These are phyloP conservation scores for Amanita exitialis DNA, from an alignment of 768 basidiomycete genomes.

Conservation along the genomic window DNA sequence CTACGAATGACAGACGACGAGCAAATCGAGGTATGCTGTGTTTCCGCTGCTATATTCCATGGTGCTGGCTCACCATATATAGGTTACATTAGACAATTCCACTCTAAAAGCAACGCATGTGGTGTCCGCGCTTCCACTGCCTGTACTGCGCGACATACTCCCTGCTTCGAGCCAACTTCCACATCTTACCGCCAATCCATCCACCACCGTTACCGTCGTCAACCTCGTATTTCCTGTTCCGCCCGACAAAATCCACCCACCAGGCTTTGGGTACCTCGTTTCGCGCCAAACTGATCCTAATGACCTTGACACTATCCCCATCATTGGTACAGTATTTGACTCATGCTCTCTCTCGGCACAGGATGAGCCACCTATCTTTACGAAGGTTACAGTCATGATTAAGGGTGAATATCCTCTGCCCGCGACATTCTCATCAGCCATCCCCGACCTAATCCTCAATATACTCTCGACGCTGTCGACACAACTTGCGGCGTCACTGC, in stretches of 20 bases:
- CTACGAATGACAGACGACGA: conserved; percentile 14
- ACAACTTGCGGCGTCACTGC: conserved; percentile 38
- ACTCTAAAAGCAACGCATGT: conserved; percentile 42
- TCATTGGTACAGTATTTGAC: conserved; percentile 88
- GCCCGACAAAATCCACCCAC: conserved; percentile 51
- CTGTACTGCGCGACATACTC: conserved; percentile 25
- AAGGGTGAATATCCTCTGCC: conserved; percentile 59
- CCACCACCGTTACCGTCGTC: conserved; percentile 77
- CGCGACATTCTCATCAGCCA: conserved; percentile 18
- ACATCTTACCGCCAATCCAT: conserved; percentile 58
- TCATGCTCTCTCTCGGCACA: conserved; percentile 63
- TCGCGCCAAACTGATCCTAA: conserved; percentile 49
- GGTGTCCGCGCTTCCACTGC: conserved; percentile 70
- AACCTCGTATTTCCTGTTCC: conserved; percentile 72
- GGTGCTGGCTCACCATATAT: conserved; percentile 8
- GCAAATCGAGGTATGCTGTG: conserved; percentile 34
- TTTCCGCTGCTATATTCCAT: neutral
- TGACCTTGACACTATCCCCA: conserved; percentile 24
- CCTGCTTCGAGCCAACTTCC: conserved; percentile 15
- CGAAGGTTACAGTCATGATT: conserved; percentile 86
- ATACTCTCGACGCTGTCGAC: conserved; percentile 29
- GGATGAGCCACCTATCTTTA: conserved; percentile 26
- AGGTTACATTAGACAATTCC: conserved; percentile 23
- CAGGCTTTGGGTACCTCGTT: conserved; percentile 91
- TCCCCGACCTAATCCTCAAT: conserved; percentile 18